phyloP scores from a whole-genome alignment of 2,329 filamentous ascomycete genomes.

The Helotiales sp. region DNA sequence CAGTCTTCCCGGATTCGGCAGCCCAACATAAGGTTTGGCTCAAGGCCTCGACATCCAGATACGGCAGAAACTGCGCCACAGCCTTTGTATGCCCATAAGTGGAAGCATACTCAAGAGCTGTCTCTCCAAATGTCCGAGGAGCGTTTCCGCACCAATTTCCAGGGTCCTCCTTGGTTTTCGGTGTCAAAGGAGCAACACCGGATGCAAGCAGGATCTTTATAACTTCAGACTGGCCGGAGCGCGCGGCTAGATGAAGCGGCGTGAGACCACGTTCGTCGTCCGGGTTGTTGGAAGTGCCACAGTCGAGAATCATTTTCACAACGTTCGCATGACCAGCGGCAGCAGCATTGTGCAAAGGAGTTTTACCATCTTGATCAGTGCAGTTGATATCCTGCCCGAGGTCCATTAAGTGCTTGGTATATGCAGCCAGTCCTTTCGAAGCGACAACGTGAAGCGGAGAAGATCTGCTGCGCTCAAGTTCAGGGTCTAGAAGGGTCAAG shows the following conservation, averaged over 20 bases:
- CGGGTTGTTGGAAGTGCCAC: neutral
- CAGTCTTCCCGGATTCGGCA: neutral
- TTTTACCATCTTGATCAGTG: neutral
- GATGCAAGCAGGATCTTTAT: neutral
- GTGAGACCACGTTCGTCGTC: neutral
- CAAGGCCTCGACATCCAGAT: constrained; percentile 25
- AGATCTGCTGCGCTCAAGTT: too few relatives aligned
- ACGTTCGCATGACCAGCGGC: neutral
- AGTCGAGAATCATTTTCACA: neutral
- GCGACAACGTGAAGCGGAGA: neutral
- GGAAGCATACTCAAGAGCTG: constrained; percentile 1
- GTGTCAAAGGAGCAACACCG: neutral
- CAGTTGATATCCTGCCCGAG: neutral
- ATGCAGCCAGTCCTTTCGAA: neutral
- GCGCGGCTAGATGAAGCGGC: neutral
- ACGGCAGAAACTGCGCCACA: constrained; percentile 4
- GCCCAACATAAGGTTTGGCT: constrained; percentile 11
- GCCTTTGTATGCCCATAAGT: constrained; percentile 24
- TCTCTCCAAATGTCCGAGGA: neutral
- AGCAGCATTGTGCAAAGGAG: neutral
- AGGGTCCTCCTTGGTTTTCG: neutral
- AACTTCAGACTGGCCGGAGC: neutral
- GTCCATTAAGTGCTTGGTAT: neutral
- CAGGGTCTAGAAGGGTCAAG: neutral
- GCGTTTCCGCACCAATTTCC: neutral